Conservation (phyloP, 176 grass and related monocot species). For the Aegilops bicornis region DNA sequence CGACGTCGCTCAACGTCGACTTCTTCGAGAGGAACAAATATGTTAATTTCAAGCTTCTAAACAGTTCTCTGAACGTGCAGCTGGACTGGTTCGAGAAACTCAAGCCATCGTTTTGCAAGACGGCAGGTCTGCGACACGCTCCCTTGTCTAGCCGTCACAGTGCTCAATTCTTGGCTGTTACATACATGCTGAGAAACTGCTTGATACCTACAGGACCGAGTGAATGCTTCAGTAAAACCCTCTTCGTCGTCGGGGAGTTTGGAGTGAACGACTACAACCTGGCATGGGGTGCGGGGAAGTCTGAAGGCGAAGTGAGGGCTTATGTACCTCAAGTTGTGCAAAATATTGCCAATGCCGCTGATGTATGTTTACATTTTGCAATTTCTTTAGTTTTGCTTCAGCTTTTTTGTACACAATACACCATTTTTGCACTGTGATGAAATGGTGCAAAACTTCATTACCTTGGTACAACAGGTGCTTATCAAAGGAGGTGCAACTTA, state of each 20-base stretch:
- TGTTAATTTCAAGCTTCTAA: not conserved
- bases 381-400: not conserved
- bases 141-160: not conserved
- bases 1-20: conserved; percentile 29
- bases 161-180: not conserved
- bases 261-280: conserved; percentile 18
- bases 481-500: not conserved
- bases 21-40: conserved; percentile 36
- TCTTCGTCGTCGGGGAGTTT: conserved; percentile 16
- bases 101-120: conserved; percentile 41
- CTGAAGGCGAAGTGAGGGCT: not conserved
- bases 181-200: not conserved
- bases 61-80: conserved; percentile 44
- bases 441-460: not conserved
- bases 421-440: not conserved
- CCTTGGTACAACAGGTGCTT: not conserved
- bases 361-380: not conserved
- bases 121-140: not conserved
- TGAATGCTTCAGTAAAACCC: not conserved
- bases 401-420: not conserved
- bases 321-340: not conserved
- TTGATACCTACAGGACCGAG: not conserved
- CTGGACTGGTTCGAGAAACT: conserved; percentile 53
- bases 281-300: not conserved
- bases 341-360: not conserved